Base-by-base conservation (phyloP, 768 basidiomycete species). In the Serendipita vermifera region DNA sequence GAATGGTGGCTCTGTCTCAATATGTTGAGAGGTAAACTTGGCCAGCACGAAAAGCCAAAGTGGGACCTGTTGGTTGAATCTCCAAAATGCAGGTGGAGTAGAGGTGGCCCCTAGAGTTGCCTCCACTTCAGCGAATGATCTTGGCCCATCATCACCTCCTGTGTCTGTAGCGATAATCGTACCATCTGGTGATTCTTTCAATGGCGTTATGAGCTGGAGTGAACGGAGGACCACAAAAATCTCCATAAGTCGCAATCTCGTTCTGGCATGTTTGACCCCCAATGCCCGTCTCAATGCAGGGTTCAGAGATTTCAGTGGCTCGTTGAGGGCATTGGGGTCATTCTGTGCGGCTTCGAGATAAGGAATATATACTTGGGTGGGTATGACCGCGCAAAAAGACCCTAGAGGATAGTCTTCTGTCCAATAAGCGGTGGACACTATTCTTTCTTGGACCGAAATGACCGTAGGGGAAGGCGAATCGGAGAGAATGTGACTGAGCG, bases 341-440 rank as follows among this genome's bases (percentile, higher is more conserved):
- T 66, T 64, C 53, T 89, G 68, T 24, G 78, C 74, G 3, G 69
- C 62, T 15, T 72, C 70, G 13, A 92, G 72, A 9, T 79, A 78
- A 14, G 83, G 78, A 57, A 75, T 75, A 57, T 81, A 73, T 5
- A 68, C 64, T n/a, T 77, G 64, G 7, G 78, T 71, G 14, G 83
- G 75, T 13, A 89, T 73, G 14, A 85, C 62, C 2, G 81, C 72
- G 58, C 81, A 83, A 65, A 81, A 87, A 1, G 78, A 68, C n/a
- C 71, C 72, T 22, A 89, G 65, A 0, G 87, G 75, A 33, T 88
- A 66, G 55, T 87, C 83, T 51, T 77, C 71, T 60, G 74, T 75
- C 58, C 85, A 82, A 57, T 80, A 79, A 1, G 76, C 70, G 9
- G 85, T 60, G 24, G 80, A 70, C 38, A 88, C 64, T 57, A 92